A percentile compares a stretch with the other conserved stretches of the same genome.
phyloP scores from a whole-genome alignment of 2,329 filamentous ascomycete genomes.

The Ciborinia camelliae region DNA sequence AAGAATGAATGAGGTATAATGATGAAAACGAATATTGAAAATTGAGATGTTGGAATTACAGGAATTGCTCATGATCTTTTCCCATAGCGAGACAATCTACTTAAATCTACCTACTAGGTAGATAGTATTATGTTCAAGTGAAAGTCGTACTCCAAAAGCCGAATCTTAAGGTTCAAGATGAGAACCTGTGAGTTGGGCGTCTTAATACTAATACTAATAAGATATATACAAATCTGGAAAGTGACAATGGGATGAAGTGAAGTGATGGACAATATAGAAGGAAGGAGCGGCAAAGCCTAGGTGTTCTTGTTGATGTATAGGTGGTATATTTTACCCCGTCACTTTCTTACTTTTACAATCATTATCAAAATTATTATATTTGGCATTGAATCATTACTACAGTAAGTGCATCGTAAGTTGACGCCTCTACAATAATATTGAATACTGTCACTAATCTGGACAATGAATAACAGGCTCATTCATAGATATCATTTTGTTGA shows the following conservation, averaged over 20 bases:
- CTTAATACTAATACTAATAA: neutral
- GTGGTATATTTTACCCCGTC: neutral
- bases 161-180: neutral
- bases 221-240: neutral
- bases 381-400: conserved; percentile 26
- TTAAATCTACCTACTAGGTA: too few species aligned
- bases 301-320: neutral
- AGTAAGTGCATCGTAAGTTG: conserved; percentile 21
- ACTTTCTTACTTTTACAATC: conserved; percentile 1
- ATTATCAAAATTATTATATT: conserved; percentile 16
- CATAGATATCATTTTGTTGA: neutral
- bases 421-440: neutral
- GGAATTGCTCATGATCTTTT: neutral
- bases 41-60: neutral
- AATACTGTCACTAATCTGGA: neutral
- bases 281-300: conserved; percentile 7
- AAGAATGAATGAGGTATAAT: neutral
- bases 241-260: neutral
- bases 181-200: neutral
- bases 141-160: neutral
- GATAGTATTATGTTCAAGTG: neutral
- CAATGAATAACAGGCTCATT: conserved; percentile 9
- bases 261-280: conserved; percentile 6
- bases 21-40: neutral
- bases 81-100: neutral